Base-by-base conservation (phyloP, 1,284 basidiomycete species). In the Tylopilus sp. region DNA sequence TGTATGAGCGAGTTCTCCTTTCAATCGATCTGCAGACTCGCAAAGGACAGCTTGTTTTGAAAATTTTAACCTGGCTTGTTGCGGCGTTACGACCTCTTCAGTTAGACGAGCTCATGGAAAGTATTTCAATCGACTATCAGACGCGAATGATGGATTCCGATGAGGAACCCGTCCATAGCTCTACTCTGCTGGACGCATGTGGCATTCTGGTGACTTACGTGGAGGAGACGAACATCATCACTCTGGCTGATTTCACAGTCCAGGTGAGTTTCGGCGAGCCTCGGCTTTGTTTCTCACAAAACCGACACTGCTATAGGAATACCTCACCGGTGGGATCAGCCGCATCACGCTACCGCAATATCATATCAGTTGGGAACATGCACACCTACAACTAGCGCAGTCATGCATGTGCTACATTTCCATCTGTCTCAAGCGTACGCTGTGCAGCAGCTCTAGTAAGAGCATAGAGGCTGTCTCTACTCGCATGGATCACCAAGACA, bases 401-500 rank as follows among this genome's bases (percentile, higher is more conserved):
- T 46, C 41, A 5, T 49, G 48, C 31, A 49, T 49, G 41, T 49
- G 31, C 25, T 49, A 49, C 22, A 20, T 49, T 9, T 46, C 48
- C 13, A 35, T 47, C 13, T 49, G 42, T 19, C 48, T 49, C 7
- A 22, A 20, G 7, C 31, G 26, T n/a, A n/a, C n/a, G n/a, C n/a
- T n/a, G n/a, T n/a, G n/a, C n/a, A n/a, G n/a, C n/a, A n/a, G n/a
- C n/a, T n/a, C n/a, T n/a, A n/a, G n/a, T n/a, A n/a, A n/a, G n/a
- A n/a, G 15, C 25, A 24, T 20, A 25, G 5, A 5, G 15, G 24
- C 4, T n/a, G n/a, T n/a, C n/a, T n/a, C 25, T 17, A 5, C 11
- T 37, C 20, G 19, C 20, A 35, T 22, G 10, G 19, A 50, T 14
- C 25, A 10, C 7, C 15, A 17, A 17, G n/a, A n/a, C n/a, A n/a